These are phyloP conservation scores for Pestalotiopsis sp. DNA, from an alignment of 2,329 filamentous ascomycete species.

Conservation along the genomic window DNA sequence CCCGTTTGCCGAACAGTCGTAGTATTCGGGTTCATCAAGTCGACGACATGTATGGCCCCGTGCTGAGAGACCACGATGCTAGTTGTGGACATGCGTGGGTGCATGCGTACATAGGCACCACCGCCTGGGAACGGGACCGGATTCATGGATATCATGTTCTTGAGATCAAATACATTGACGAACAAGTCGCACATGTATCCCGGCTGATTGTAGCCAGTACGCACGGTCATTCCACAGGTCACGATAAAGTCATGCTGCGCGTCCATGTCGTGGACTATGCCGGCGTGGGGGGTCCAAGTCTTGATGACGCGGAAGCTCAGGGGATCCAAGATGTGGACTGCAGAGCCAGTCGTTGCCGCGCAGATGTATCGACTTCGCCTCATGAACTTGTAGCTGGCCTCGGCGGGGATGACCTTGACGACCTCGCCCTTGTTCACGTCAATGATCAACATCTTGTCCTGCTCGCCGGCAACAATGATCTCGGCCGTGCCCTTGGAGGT, in stretches of 20 bases:
- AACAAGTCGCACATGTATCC: slow-evolving; percentile 87
- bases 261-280: slow-evolving; percentile 94
- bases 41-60: slow-evolving; percentile 93
- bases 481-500: slow-evolving; percentile 83
- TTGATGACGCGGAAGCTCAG: slow-evolving; percentile 78
- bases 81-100: slow-evolving; percentile 92
- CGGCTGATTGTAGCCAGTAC: slow-evolving; percentile 62
- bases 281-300: slow-evolving; percentile 87
- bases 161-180: slow-evolving; percentile 94
- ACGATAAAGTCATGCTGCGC: slow-evolving; percentile 93
- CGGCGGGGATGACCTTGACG: slow-evolving; percentile 70
- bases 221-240: slow-evolving; percentile 89
- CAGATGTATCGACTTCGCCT: slow-evolving; percentile 89
- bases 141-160: slow-evolving; percentile 83
- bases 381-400: slow-evolving; percentile 87
- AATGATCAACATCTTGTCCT: slow-evolving; percentile 81
- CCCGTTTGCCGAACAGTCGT: slow-evolving; percentile 85
- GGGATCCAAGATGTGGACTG: slow-evolving; percentile 85
- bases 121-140: slow-evolving; percentile 92
- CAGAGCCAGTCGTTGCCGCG: slow-evolving; percentile 81
- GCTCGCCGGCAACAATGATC: slow-evolving; percentile 84
- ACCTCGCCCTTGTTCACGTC: slow-evolving; percentile 73
- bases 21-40: slow-evolving; percentile 90
- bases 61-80: slow-evolving; percentile 91
- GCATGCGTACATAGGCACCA: slow-evolving; percentile 93